phyloP scores from a whole-genome alignment of 768 basidiomycete genomes.

The Suillus variegatus region DNA sequence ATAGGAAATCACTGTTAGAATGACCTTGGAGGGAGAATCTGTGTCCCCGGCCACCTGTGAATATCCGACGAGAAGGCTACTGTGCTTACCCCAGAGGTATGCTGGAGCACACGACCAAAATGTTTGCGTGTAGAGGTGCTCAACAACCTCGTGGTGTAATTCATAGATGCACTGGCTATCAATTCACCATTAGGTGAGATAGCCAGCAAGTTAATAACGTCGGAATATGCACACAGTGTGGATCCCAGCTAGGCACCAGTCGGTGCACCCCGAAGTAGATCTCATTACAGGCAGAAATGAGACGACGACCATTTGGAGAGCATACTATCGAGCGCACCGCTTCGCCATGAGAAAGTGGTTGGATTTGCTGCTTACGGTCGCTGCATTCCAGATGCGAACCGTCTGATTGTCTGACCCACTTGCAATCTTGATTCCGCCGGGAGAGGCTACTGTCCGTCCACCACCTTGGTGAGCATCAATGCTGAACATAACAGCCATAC shows the following conservation, averaged over 20 bases:
- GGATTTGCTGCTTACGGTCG: not conserved
- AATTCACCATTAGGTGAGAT: not conserved
- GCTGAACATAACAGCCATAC: not conserved
- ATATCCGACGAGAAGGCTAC: too few species aligned
- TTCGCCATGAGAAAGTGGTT: too few species aligned
- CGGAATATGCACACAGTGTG: not conserved
- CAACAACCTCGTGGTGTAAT: not conserved
- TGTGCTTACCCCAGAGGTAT: too few species aligned
- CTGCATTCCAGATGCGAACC: not conserved
- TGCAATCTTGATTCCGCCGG: not conserved
- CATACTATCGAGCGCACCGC: not conserved
- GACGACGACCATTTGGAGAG: not conserved
- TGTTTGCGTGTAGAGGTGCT: not conserved
- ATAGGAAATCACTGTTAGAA: not conserved
- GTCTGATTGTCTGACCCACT: not conserved
- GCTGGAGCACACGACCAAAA: not conserved
- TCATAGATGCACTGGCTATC: not conserved
- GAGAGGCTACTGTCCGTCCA: not conserved
- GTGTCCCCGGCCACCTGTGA: too few species aligned
- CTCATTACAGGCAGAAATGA: not conserved
- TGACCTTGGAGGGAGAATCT: not conserved
- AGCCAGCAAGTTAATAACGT: not conserved
- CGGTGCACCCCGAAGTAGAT: not conserved
- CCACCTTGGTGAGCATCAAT: not conserved
- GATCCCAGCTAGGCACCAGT: not conserved